phyloP scores from a whole-genome alignment of 495 filamentous ascomycete genomes.

The Penicillium arizonense region DNA sequence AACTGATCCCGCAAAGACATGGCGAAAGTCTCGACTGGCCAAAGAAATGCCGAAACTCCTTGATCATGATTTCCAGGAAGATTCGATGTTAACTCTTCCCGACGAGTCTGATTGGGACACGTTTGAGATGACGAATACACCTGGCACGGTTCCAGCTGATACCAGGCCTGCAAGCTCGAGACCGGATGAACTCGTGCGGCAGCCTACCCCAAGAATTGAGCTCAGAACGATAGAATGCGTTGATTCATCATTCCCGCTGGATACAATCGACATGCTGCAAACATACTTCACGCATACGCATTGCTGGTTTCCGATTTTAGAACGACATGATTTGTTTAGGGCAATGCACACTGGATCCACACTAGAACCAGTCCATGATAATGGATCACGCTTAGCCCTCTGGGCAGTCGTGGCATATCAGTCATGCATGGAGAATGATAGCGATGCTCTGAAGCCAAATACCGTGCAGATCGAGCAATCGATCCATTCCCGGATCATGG shows the following conservation, averaged over 20 bases:
- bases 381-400: slow-evolving; percentile 19
- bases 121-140: slow-evolving; percentile 7
- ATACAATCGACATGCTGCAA: slow-evolving; percentile 46
- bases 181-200: background rate
- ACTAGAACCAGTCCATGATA: slow-evolving; percentile 6
- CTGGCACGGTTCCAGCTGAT: background rate
- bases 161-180: background rate
- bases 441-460: background rate
- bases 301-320: slow-evolving; percentile 63
- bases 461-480: slow-evolving; percentile 7
- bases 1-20: slow-evolving; percentile 18
- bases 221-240: background rate
- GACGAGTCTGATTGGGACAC: slow-evolving; percentile 17
- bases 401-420: slow-evolving; percentile 23
- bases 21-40: slow-evolving; percentile 25
- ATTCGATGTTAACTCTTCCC: background rate
- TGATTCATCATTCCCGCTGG: slow-evolving; percentile 11
- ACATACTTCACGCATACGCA: slow-evolving; percentile 65
- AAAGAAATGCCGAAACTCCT: slow-evolving; percentile 18
- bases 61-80: slow-evolving; percentile 7
- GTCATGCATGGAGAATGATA: background rate
- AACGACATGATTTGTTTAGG: slow-evolving; percentile 54
- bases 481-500: slow-evolving; percentile 5
- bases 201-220: background rate
- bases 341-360: slow-evolving; percentile 13